Evolutionary conservation across 202 grass and related monocot genomes (phyloP), one percentile per base, ranked within the genome.

Genomic region (Panicum hallii): DNA sequence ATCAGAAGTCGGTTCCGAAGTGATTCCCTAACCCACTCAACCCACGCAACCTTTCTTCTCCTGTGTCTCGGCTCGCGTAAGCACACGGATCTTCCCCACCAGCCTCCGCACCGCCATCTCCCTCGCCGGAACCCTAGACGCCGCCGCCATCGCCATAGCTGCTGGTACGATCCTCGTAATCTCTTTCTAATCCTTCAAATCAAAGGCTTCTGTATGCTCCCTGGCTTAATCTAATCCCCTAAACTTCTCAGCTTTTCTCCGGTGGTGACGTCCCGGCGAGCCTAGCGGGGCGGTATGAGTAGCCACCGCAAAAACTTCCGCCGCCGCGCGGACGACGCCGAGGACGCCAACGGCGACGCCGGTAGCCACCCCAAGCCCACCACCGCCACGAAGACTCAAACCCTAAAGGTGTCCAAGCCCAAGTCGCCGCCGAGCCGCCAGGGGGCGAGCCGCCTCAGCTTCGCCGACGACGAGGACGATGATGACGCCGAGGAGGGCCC

Each of bases 391-490:
- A 89, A 79, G 72, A 48, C 91, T 67, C 88, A 87, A 86, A 89
- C 78, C 86, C 50, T 80, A 66, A 49, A 79, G 46, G 40, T 53
- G 72, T 71, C 74, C 40, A 96, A 86, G 82, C 41, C 93, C 74
- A 86, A 88, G 89, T 83, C 90, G 48, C 79, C 89, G 42, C 75
- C 87, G 43, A 92, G 86, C 20, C 73, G 76, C n/a, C 85, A 87
- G 77, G 77, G 85, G 11, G 74, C 81, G 17, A 96, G 87, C 67
- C 89, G 91, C 71, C 97, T 99, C 86, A 99, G 97, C 91, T 99
- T 99, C 83, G 97, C 88, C 30, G 91, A 92, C 54, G 97, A 99
- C 5, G 97, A 94, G 77, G 96, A 92, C 53, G 94, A 92, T 13
- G 91, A 99, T 20, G 88, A 90, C 30, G 83, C 75, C 9, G 86